A percentile compares a stretch with the other conserved stretches of the same genome.
Evolutionary conservation across 768 basidiomycete species (phyloP).

Genomic region (Dacryopinax primogenitus): DNA sequence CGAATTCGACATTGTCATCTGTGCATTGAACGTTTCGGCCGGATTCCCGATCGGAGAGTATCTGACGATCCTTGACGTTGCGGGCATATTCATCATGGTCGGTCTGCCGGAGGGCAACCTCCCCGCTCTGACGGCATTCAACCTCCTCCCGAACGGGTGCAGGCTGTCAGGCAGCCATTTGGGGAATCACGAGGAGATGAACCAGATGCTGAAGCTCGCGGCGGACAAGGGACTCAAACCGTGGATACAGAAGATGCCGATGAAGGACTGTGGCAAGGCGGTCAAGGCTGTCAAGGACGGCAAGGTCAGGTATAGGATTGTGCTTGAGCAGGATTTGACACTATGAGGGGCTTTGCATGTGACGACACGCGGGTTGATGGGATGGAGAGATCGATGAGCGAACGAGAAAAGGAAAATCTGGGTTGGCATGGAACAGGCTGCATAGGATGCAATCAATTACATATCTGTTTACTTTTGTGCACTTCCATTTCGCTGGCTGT

Average conservation of each 20-base stretch:
- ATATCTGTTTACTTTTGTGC: too few relatives aligned
- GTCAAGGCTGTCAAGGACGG: constrained; percentile 27
- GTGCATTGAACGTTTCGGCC: constrained; percentile 24
- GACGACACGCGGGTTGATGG: background rate
- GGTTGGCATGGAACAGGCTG: constrained; percentile 4
- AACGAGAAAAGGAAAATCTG: background rate
- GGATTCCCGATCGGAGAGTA: constrained; percentile 28
- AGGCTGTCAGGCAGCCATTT: constrained; percentile 23
- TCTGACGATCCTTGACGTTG: constrained; percentile 25
- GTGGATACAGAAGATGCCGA: constrained; percentile 25
- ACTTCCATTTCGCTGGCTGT: too few relatives aligned
- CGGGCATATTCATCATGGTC: constrained; percentile 28
- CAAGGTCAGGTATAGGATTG: constrained; percentile 30
- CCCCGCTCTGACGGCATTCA: constrained; percentile 7
- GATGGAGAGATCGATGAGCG: background rate
- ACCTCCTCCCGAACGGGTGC: background rate
- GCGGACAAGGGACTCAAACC: constrained; percentile 28
- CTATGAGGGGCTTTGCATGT: background rate
- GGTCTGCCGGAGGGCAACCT: constrained; percentile 26
- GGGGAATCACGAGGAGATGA: constrained; percentile 29
- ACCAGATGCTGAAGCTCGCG: constrained; percentile 31
- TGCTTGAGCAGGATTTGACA: constrained; percentile 17
- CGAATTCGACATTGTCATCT: constrained; percentile 31
- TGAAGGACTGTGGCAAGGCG: constrained; percentile 23
- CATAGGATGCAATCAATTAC: background rate